A percentile compares a stretch with the other conserved stretches of the same genome.
Conservation (phyloP, 306 rosid genomes). For the Neltuma alba region DNA sequence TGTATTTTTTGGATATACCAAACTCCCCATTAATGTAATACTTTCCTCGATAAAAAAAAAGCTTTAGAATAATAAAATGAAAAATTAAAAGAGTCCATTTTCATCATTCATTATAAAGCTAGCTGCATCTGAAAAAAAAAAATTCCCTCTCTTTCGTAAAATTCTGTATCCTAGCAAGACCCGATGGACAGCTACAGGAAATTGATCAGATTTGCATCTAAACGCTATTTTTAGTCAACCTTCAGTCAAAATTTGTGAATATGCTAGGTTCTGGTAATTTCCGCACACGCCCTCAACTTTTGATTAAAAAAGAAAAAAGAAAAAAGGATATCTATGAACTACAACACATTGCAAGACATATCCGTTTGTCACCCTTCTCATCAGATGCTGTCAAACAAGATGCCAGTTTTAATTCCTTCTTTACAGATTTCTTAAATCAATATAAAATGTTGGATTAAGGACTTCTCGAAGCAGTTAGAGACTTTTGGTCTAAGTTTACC, state of each 20-base stretch:
- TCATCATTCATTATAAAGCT: not conserved
- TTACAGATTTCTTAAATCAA: not conserved
- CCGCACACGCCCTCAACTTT: not conserved
- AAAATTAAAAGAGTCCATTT: not conserved
- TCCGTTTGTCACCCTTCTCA: no score
- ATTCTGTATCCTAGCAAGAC: constrained; percentile 12
- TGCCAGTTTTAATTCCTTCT: not conserved
- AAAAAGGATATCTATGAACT: not conserved
- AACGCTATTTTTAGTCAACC: not conserved
- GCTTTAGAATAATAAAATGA: not conserved
- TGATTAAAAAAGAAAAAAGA: not conserved
- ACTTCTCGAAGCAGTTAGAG: not conserved
- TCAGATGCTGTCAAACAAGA: not conserved
- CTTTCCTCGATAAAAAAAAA: no score
- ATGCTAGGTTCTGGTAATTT: not conserved
- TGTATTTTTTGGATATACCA: no score
- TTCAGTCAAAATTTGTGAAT: not conserved
- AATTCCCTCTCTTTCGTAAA: not conserved
- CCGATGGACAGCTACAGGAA: constrained; percentile 25
- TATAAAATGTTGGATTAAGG: not conserved
- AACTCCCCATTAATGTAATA: no score
- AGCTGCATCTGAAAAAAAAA: constrained; percentile 14
- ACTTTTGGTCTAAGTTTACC: not conserved
- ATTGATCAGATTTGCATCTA: constrained; percentile 11
- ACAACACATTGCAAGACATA: not conserved